Conservation (phyloP, 164 flowering plant genomes). For the Annona squamosa region DNA sequence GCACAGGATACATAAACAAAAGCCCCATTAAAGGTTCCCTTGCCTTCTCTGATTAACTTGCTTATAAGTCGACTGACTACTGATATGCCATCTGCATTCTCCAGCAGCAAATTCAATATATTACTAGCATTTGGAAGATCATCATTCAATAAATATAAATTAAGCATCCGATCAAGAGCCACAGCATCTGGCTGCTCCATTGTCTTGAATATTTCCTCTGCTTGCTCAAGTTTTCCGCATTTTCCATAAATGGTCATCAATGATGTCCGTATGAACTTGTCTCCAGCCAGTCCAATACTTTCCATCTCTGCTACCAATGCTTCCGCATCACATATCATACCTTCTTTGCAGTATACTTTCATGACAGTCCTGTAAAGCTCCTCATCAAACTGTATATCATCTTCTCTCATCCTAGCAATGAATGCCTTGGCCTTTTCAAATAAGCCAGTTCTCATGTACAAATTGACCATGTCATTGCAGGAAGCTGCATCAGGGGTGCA, state of each 20-base stretch:
- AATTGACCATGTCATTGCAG: slow-evolving; percentile 60
- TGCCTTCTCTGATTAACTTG: slow-evolving; percentile 54
- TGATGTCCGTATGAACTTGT: slow-evolving; percentile 40
- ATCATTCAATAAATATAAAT: slow-evolving; percentile 39
- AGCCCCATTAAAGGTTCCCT: slow-evolving; percentile 3
- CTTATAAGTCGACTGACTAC: slow-evolving; percentile 43
- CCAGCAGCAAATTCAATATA: slow-evolving; percentile 36
- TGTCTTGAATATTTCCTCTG: slow-evolving; percentile 18
- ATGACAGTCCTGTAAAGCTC: slow-evolving; percentile 56
- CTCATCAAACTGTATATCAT: slow-evolving; percentile 53
- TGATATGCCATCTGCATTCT: slow-evolving; percentile 40
- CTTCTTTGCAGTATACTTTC: slow-evolving; percentile 55
- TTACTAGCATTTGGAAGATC: slow-evolving; percentile 26
- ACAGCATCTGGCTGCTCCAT: slow-evolving; percentile 28
- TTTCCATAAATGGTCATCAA: slow-evolving; percentile 29
- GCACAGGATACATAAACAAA: not conserved
- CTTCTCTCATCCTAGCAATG: slow-evolving; percentile 42
- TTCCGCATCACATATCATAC: slow-evolving; percentile 56
- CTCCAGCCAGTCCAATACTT: slow-evolving; percentile 15
- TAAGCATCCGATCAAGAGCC: slow-evolving; percentile 52
- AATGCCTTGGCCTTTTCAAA: slow-evolving; percentile 60
- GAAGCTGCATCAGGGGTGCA: slow-evolving; percentile 59
- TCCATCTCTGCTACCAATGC: slow-evolving; percentile 46
- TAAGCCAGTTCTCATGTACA: slow-evolving; percentile 48
- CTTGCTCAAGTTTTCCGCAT: slow-evolving; percentile 18